Base-by-base conservation (phyloP, 768 basidiomycete genomes). In the Phanerochaete sordida region DNA sequence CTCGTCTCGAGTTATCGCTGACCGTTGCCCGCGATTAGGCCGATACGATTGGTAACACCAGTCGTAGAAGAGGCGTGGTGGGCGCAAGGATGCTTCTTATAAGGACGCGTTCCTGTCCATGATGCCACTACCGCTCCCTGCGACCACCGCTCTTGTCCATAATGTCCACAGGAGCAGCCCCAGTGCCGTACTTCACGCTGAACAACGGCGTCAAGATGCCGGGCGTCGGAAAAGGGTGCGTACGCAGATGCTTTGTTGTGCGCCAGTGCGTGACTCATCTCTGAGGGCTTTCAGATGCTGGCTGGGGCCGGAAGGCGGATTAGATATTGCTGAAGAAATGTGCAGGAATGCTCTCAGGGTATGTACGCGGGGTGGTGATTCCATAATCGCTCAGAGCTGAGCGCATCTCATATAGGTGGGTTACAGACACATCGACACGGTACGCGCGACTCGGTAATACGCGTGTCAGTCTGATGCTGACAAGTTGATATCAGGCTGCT, bases 391-490 rank as follows among this genome's bases (percentile, higher is more conserved):
- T 6, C 33, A 7, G 33, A 31, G n/a, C 51, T 7, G 8, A 35
- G 30, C 9, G n/a, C 51, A 2, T 12, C 9, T 12, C 33, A 15
- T 27, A 16, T 15, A 60, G 54, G 23, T 48, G 5, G 60, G 60
- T n/a, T 62, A 62, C 39, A 56, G 60, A 3, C 60, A 62, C 44
- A 49, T 62, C 19, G 60, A 62, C 39, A 62, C 60, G 3, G 60
- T 62, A 24, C 11, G 51, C 16, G 21, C 51, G 1, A 31, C 28
- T 1, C 26, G 11, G n/a, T n/a, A n/a, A n/a, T n/a, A n/a, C n/a
- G n/a, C n/a, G n/a, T n/a, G n/a, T n/a, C n/a, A n/a, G n/a, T n/a
- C n/a, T n/a, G n/a, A n/a, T n/a, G n/a, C n/a, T n/a, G n/a, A n/a
- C n/a, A n/a, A n/a, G n/a, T n/a, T n/a, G n/a, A n/a, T n/a, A n/a